Conservation (phyloP, 2,329 filamentous ascomycete species). For the Hymenoscyphus infarciens region DNA sequence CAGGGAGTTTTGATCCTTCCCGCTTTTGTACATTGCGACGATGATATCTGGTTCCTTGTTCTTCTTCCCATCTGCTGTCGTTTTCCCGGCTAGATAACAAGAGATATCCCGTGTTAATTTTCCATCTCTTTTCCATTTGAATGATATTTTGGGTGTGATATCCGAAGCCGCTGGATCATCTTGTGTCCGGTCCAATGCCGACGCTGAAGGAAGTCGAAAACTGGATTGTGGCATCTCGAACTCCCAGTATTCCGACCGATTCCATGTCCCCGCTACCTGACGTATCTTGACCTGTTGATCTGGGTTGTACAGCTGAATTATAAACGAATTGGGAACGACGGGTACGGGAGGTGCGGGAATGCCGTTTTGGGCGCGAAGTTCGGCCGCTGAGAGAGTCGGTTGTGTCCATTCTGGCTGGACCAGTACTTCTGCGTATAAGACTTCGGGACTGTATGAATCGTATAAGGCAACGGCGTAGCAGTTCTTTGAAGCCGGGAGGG, state of each 20-base stretch:
- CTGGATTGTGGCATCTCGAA: slow-evolving; percentile 87
- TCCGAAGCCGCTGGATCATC: slow-evolving; percentile 53
- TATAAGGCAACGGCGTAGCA: slow-evolving; percentile 84
- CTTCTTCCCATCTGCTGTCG: slow-evolving; percentile 63
- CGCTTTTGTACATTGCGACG: slow-evolving; percentile 76
- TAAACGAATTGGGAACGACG: slow-evolving; percentile 72
- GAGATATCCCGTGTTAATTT: slow-evolving; percentile 83
- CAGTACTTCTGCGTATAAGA: slow-evolving; percentile 84
- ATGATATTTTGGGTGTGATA: slow-evolving; percentile 70
- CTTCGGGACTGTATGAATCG: slow-evolving; percentile 74
- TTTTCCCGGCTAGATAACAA: slow-evolving; percentile 80
- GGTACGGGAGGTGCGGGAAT: slow-evolving; percentile 64
- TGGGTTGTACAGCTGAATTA: slow-evolving; percentile 89
- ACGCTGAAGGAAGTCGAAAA: slow-evolving; percentile 76
- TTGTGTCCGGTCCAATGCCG: slow-evolving; percentile 71
- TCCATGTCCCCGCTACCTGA: slow-evolving; percentile 73
- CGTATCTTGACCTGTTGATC: slow-evolving; percentile 75
- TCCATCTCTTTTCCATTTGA: slow-evolving; percentile 87
- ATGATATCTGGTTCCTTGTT: slow-evolving; percentile 94
- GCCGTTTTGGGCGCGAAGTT: slow-evolving; percentile 68
- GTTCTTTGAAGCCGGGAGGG: slow-evolving; percentile 67
- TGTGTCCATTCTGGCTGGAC: slow-evolving; percentile 83
- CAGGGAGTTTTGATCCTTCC: slow-evolving; percentile 57
- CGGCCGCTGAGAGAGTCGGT: slow-evolving; percentile 74
- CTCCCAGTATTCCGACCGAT: slow-evolving; percentile 76